Evolutionary conservation across 2,329 filamentous ascomycete species (phyloP).

Genomic region (Xylariaceae sp.): DNA sequence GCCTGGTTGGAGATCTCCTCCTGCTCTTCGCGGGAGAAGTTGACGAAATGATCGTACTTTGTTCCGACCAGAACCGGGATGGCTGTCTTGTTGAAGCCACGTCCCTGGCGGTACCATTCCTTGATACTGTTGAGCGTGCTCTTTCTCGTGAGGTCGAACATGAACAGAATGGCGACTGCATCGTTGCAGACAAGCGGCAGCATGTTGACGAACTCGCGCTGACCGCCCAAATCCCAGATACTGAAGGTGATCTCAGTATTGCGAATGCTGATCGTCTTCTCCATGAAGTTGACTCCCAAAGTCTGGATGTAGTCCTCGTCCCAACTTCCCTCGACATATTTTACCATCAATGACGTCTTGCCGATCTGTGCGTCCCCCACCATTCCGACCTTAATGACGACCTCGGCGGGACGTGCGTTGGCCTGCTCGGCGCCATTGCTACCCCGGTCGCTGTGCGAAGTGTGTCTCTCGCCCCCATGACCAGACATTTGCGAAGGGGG

Average conservation of each 20-base stretch:
- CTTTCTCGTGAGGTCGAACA: conserved; percentile 98
- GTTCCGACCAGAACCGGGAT: conserved; percentile 96
- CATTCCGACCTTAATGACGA: conserved; percentile 99
- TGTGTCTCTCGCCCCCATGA: conserved; percentile 37
- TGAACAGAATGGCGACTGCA: conserved; percentile 96
- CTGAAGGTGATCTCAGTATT: conserved; percentile 99
- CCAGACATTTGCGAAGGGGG: conserved; percentile 55
- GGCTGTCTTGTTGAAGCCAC: conserved; percentile 99
- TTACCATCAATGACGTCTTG: conserved; percentile 99
- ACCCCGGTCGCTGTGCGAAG: conserved; percentile 43
- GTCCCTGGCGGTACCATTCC: conserved; percentile 97
- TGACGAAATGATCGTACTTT: conserved; percentile 99
- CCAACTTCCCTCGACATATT: conserved; percentile 99
- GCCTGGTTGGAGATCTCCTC: conserved; percentile 97
- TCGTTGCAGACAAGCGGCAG: conserved; percentile 98
- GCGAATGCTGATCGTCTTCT: conserved; percentile 98
- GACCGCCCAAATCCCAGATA: conserved; percentile 97
- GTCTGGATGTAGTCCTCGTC: conserved; percentile 99
- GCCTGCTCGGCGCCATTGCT: conserved; percentile 38
- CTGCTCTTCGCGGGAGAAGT: conserved; percentile 94
- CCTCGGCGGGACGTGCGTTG: conserved; percentile 60
- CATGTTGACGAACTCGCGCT: conserved; percentile 99
- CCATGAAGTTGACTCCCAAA: conserved; percentile 98
- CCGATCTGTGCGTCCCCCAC: conserved; percentile 98
- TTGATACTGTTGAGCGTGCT: conserved; percentile 99